Percentiles rank a stretch among this genome's conserved stretches.
Evolutionary conservation across 2,329 filamentous ascomycete genomes (phyloP).

Genomic region (Plenodomus biglobosus): DNA sequence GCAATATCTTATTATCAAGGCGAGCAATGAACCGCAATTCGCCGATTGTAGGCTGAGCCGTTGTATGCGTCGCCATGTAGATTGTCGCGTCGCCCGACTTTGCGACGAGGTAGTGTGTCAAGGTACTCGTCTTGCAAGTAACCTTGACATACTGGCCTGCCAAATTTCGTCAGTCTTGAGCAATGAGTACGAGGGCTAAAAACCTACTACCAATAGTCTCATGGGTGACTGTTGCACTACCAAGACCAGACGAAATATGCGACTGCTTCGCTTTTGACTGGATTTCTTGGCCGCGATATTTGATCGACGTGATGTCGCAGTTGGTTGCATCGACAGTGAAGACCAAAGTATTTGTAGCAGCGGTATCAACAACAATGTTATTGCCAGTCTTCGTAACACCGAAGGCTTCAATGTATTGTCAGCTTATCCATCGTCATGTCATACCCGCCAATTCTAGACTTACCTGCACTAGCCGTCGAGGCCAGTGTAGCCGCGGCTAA

Average conservation of each 20-base stretch:
- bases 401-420: slow-evolving; percentile 26
- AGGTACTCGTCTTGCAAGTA: slow-evolving; percentile 60
- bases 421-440: background rate
- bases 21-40: slow-evolving; percentile 68
- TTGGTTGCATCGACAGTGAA: slow-evolving; percentile 48
- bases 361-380: slow-evolving; percentile 40
- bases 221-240: slow-evolving; percentile 58
- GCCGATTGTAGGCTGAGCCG: slow-evolving; percentile 44
- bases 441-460: background rate
- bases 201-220: slow-evolving; percentile 33
- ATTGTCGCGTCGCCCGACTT: slow-evolving; percentile 62
- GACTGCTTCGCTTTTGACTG: slow-evolving; percentile 57
- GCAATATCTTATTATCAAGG: slow-evolving; percentile 51
- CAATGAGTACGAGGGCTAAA: background rate
- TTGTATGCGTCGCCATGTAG: slow-evolving; percentile 61
- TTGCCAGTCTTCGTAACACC: slow-evolving; percentile 36
- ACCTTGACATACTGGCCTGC: slow-evolving; percentile 58
- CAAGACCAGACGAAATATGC: slow-evolving; percentile 63
- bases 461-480: slow-evolving; percentile 29
- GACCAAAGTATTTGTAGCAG: slow-evolving; percentile 35
- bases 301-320: slow-evolving; percentile 66
- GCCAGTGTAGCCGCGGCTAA: slow-evolving; percentile 32
- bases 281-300: slow-evolving; percentile 60
- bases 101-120: slow-evolving; percentile 66
- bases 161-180: background rate